Conservation (phyloP, 768 basidiomycete genomes). For the Cystobasidiopsis lactophilus region DNA sequence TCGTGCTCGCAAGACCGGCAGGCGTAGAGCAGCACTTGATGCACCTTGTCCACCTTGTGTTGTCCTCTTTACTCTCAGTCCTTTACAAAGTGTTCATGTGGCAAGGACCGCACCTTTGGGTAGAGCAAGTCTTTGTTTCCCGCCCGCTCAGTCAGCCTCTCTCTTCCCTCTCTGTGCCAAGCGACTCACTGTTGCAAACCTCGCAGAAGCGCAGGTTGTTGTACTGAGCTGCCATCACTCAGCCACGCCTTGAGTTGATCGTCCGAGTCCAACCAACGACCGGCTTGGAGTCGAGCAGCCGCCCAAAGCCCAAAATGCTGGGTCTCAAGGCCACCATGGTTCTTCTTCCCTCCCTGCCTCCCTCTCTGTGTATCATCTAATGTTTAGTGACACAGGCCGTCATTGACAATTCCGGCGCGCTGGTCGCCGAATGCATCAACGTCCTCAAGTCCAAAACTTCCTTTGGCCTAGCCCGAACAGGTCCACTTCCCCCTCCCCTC, state of each 20-base stretch:
- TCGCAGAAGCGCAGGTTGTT: background rate
- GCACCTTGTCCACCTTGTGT: constrained; percentile 55
- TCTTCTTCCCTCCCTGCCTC: background rate
- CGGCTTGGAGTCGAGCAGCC: background rate
- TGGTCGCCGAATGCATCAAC: constrained; percentile 88
- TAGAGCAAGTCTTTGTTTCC: constrained; percentile 43
- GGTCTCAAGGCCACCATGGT: constrained; percentile 76
- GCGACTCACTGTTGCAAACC: constrained; percentile 1
- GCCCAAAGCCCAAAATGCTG: constrained; percentile 40
- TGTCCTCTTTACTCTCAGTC: background rate
- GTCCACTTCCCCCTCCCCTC: constrained; percentile 15
- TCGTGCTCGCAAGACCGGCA: constrained; percentile 77
- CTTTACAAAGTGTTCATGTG: background rate
- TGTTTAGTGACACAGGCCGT: constrained; percentile 30
- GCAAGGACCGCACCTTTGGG: constrained; percentile 29
- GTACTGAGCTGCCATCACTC: background rate
- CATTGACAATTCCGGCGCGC: constrained; percentile 91
- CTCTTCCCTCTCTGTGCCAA: too few species aligned
- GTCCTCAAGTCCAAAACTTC: constrained; percentile 88
- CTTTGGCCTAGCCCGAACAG: constrained; percentile 57
- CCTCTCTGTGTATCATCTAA: background rate
- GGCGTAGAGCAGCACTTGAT: constrained; percentile 66
- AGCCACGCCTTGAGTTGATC: background rate
- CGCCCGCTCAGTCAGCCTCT: background rate
- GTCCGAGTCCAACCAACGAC: background rate